Evolutionary conservation across 2,329 filamentous ascomycete species (phyloP), one percentile per base, ranked within the genome.

Genomic region (Neoascochyta sp.): DNA sequence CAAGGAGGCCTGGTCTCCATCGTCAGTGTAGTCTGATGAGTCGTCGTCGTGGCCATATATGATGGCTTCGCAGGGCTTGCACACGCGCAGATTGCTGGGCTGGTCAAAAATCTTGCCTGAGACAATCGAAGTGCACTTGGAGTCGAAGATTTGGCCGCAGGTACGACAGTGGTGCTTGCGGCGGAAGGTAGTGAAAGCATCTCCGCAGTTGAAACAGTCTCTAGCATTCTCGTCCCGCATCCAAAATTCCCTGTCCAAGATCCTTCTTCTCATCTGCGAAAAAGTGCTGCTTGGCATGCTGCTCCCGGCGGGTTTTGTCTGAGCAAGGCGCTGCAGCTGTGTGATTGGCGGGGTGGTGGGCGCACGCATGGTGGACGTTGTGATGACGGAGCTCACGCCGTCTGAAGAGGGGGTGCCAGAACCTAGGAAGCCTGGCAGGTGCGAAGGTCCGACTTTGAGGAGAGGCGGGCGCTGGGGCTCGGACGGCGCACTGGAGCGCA

Each of bases 221-320:
- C 94, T 96, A 37, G 90, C 93, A 41, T 93, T 95, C 55, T 96
- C 92, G 57, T 98, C 92, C 37, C 88, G 86, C 92, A 98, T 98
- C 92, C 90, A 96, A 50, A 95, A 96, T 48, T 96, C 89, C 54
- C 89, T 92, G 59, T 86, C 94, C 24, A 96, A 68, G 6, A 98
- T 81, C 54, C 90, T 88, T 51, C 86, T 85, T 41, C 83, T 80
- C 71, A 95, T 83, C 47, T 84, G 81, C 27, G 61, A 53, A 16
- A 61, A 51, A 4, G 56, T 44, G 19, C 41, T 57, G 13, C 45
- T 54, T 9, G 68, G 66, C 31, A 74, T 57, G 40, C 64, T 63
- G 34, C 60, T 51, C 17, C 39, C 36, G 5, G 56, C 58, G 13
- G 49, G 37, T 4, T 35, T 45, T 4, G 35, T 27, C 8, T 47